A percentile compares a stretch with the other conserved stretches of the same genome.
Evolutionary conservation across 2,329 filamentous ascomycete species (phyloP).

Genomic region (Acarospora socialis): DNA sequence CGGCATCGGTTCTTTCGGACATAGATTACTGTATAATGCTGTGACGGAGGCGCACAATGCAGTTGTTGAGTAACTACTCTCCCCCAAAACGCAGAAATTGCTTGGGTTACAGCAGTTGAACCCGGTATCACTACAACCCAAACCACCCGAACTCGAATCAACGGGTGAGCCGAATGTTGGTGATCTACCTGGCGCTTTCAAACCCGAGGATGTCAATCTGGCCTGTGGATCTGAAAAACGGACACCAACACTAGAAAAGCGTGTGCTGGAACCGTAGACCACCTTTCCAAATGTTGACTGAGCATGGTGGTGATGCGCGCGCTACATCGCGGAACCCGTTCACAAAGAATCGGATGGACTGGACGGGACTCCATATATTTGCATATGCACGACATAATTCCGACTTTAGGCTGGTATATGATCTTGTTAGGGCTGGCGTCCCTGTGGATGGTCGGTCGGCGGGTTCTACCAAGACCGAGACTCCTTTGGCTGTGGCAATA

Average conservation of each 20-base stretch:
- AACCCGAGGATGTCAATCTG: constrained; percentile 3
- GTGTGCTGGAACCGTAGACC: constrained; percentile 3
- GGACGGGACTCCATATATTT: constrained; percentile 7
- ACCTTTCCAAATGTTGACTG: constrained; percentile 2
- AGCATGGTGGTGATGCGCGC: constrained; percentile 5
- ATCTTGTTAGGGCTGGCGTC: constrained; percentile 1
- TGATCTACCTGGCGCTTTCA: no score
- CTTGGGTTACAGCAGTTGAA: no score
- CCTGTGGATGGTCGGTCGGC: constrained; percentile 3
- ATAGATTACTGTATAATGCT: constrained; percentile 5
- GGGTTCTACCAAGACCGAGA: neutral
- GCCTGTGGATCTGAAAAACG: constrained; percentile 1
- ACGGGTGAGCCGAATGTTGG: no score
- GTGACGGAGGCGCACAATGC: constrained; percentile 7
- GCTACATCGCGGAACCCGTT: constrained; percentile 5
- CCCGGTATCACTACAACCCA: neutral
- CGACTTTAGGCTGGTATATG: constrained; percentile 2
- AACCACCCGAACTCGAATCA: neutral
- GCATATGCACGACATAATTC: constrained; percentile 6
- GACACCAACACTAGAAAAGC: constrained; percentile 5
- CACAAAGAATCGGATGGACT: constrained; percentile 2
- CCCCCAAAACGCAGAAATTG: neutral
- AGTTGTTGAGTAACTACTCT: constrained; percentile 7
- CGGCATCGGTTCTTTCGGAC: no score
- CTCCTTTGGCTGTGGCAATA: constrained; percentile 6